Conservation (phyloP, 225 moss, liverwort and hornwort genomes). For the Sphagnum tenellum region DNA sequence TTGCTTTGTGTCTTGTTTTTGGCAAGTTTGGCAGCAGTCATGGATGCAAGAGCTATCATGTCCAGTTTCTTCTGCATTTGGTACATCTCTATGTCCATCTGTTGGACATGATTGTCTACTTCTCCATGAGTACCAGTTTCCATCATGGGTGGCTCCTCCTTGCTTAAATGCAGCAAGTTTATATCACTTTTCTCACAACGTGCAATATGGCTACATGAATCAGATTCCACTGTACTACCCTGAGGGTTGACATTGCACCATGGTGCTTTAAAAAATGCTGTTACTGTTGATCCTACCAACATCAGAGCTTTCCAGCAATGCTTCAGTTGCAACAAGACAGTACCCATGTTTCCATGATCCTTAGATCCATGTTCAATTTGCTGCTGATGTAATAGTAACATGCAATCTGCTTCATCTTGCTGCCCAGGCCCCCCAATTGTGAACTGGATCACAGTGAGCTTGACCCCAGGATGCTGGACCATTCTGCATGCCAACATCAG, state of each 20-base stretch:
- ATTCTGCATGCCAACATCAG: conserved; percentile 54
- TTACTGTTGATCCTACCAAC: too few species aligned
- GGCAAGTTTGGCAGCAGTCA: conserved; percentile 15
- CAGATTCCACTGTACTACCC: neutral
- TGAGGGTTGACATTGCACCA: conserved; percentile 5
- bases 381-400: neutral
- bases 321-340: neutral
- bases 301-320: neutral
- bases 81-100: conserved; percentile 21
- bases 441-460: conserved; percentile 56
- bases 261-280: conserved; percentile 25
- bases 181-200: too few species aligned
- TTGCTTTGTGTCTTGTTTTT: conserved; percentile 9
- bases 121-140: too few species aligned
- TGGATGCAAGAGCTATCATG: conserved; percentile 32
- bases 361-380: neutral
- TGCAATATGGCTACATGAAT: too few species aligned
- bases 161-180: too few species aligned
- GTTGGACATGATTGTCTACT: neutral
- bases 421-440: conserved; percentile 9
- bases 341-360: neutral
- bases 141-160: conserved; percentile 6
- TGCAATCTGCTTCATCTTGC: neutral
- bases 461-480: conserved; percentile 29
- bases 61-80: conserved; percentile 39